Evolutionary conservation across 129 eudicot genomes (phyloP).

Genomic region (Centaurea solstitialis): DNA sequence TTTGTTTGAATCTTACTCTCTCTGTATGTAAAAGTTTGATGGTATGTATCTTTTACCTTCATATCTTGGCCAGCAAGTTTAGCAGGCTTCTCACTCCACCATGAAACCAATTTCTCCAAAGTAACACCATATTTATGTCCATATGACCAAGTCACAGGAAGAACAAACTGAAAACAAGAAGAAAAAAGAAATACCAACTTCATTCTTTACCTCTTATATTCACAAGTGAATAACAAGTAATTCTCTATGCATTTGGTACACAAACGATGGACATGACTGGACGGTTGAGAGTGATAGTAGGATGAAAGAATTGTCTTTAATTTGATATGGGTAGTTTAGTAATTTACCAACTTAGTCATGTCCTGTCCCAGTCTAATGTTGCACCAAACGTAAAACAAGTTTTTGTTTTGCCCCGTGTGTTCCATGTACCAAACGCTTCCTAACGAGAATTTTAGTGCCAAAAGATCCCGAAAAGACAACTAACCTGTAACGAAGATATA

Average conservation of each 20-base stretch:
- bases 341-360: too few species aligned
- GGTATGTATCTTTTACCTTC: conserved; percentile 36
- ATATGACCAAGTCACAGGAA: conserved; percentile 91
- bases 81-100: conserved; percentile 99
- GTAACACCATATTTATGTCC: conserved; percentile 83
- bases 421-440: neutral
- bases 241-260: too few species aligned
- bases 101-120: conserved; percentile 71
- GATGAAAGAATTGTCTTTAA: too few species aligned
- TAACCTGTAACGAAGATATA: conserved; percentile 92
- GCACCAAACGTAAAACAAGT: too few species aligned
- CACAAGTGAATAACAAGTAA: neutral
- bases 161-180: conserved; percentile 66
- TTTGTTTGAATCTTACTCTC: neutral
- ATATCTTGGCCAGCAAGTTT: conserved; percentile 78
- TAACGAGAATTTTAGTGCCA: neutral
- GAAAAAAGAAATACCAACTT: neutral
- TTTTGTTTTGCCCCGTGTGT: too few species aligned
- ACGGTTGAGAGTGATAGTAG: too few species aligned
- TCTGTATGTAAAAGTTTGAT: neutral
- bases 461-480: conserved; percentile 9
- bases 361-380: too few species aligned
- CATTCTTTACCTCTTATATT: neutral
- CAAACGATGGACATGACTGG: too few species aligned
- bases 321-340: too few species aligned